Percentiles rank a stretch among this genome's conserved stretches.
phyloP scores from a whole-genome alignment of 2,329 filamentous ascomycete genomes.

The Curvularia spicifera region DNA sequence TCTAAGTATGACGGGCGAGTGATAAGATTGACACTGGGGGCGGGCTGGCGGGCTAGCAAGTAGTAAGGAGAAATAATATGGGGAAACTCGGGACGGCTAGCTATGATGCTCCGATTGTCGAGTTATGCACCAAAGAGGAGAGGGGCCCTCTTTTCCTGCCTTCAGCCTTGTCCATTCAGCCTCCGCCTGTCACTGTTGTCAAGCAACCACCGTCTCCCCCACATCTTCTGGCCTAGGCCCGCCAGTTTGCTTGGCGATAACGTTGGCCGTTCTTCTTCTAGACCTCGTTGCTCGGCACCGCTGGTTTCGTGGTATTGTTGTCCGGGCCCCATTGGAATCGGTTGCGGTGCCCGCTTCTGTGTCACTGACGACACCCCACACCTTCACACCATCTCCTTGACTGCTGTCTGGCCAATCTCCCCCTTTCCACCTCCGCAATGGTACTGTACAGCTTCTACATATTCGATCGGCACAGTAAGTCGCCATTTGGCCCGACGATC shows the following conservation, averaged over 20 bases:
- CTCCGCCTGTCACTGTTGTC: conserved; percentile 7
- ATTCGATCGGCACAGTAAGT: conserved; percentile 94
- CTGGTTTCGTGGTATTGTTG: too few relatives aligned
- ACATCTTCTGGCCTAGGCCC: conserved; percentile 1
- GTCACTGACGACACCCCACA: conserved; percentile 9
- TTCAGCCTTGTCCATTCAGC: conserved; percentile 17
- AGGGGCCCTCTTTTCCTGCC: conserved; percentile 12
- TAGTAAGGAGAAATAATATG: conserved; percentile 26
- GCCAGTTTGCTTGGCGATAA: conserved; percentile 7
- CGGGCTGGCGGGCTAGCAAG: conserved; percentile 14
- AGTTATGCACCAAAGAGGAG: neutral
- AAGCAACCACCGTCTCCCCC: neutral
- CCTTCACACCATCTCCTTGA: neutral
- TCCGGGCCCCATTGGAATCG: conserved; percentile 3
- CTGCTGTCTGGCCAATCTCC: neutral
- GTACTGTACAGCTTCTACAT: conserved; percentile 98
- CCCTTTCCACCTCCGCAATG: conserved; percentile 62
- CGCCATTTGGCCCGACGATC: neutral
- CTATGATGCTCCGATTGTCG: conserved; percentile 13
- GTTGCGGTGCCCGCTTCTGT: conserved; percentile 3
- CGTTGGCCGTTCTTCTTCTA: neutral
- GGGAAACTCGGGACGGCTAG: conserved; percentile 15
- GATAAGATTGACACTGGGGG: conserved; percentile 12
- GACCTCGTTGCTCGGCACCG: too few relatives aligned
- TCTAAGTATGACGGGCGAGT: neutral